These are phyloP conservation scores for Metschnikowia similis DNA, from an alignment of 805 yeast genomes.

Conservation along the genomic window DNA sequence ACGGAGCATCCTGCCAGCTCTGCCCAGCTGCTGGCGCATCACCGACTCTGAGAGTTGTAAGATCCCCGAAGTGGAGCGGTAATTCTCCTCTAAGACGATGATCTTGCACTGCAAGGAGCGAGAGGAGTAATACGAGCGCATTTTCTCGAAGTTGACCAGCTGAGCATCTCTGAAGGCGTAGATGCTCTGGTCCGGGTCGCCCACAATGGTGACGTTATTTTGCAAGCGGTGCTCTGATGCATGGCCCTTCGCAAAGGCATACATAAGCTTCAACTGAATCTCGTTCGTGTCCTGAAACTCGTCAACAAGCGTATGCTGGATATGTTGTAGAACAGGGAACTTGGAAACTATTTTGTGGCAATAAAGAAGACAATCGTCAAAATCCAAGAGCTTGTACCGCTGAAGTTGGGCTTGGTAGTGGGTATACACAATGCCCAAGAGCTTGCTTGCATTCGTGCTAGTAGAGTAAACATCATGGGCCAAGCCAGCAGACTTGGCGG, in stretches of 20 bases:
- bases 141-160: constrained; percentile 55
- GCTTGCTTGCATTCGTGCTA: constrained; percentile 9
- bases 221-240: constrained; percentile 27
- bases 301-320: constrained; percentile 78
- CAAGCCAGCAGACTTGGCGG: constrained; percentile 51
- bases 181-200: constrained; percentile 95
- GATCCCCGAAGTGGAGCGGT: constrained; percentile 72
- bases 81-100: constrained; percentile 60
- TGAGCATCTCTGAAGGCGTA: constrained; percentile 85
- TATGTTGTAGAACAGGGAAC: constrained; percentile 43
- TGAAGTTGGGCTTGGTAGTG: constrained; percentile 49
- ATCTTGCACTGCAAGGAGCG: constrained; percentile 18
- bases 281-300: constrained; percentile 92
- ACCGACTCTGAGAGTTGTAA: constrained; percentile 59
- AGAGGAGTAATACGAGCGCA: constrained; percentile 41
- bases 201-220: constrained; percentile 77
- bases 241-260: constrained; percentile 36
- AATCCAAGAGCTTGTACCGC: constrained; percentile 54
- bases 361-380: constrained; percentile 72
- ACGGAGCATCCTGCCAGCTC: constrained; percentile 40
- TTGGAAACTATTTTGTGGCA: constrained; percentile 47
- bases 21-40: constrained; percentile 55
- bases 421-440: constrained; percentile 37
- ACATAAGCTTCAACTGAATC: constrained; percentile 69
- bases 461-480: constrained; percentile 38